These are phyloP conservation scores for Megacollybia marginata DNA, from an alignment of 768 basidiomycete genomes.

Conservation along the genomic window DNA sequence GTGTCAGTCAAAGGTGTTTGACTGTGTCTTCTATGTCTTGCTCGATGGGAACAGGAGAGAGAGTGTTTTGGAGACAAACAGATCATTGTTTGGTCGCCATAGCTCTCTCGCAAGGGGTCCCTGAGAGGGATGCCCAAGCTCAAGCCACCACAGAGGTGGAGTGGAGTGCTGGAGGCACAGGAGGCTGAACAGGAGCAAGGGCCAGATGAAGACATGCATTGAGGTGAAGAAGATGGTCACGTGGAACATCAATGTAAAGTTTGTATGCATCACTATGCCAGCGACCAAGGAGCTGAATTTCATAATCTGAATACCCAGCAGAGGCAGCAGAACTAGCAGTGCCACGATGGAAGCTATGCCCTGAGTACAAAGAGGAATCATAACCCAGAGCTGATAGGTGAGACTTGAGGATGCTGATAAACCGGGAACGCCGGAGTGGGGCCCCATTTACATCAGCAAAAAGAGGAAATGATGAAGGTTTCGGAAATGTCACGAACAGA, in stretches of 20 bases:
- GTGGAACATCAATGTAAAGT: slow-evolving; percentile 25
- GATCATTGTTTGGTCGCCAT: not conserved
- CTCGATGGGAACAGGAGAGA: not conserved
- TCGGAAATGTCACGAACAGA: not conserved
- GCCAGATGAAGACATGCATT: slow-evolving; percentile 23
- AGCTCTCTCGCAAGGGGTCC: not conserved
- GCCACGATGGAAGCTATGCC: slow-evolving; percentile 22
- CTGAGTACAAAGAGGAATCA: slow-evolving; percentile 11
- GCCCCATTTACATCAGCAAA: slow-evolving; percentile 6
- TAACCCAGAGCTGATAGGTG: slow-evolving; percentile 5
- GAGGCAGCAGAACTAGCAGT: slow-evolving; percentile 22
- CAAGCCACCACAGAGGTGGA: slow-evolving; percentile 1
- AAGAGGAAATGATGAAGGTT: slow-evolving; percentile 7
- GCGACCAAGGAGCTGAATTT: slow-evolving; percentile 29
- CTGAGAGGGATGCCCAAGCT: not conserved
- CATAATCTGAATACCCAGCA: slow-evolving; percentile 22
- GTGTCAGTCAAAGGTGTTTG: not conserved
- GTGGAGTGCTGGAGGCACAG: not conserved
- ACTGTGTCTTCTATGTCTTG: not conserved
- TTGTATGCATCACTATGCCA: slow-evolving; percentile 31
- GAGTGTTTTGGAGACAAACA: not conserved
- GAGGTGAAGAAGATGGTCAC: slow-evolving; percentile 18
- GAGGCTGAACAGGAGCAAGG: slow-evolving; percentile 1
- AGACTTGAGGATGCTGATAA: slow-evolving; percentile 8
- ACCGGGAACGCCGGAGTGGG: slow-evolving; percentile 7